Evolutionary conservation across 768 basidiomycete genomes (phyloP).

Genomic region (Fistulinella prunicolor): DNA sequence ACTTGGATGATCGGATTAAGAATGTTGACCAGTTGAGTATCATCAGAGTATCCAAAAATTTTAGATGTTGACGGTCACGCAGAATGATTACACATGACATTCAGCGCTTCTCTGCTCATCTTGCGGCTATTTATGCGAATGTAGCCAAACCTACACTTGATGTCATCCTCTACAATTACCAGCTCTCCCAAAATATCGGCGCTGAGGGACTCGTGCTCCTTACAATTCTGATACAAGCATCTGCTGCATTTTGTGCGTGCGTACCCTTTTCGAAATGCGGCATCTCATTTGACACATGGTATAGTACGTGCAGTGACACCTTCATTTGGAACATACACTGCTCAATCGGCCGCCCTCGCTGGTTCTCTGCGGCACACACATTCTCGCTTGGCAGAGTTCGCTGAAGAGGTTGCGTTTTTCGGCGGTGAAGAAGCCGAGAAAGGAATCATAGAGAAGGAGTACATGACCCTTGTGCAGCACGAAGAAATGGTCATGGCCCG

Average conservation of each 20-base stretch:
- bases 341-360: constrained; percentile 82
- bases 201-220: constrained; percentile 86
- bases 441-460: constrained; percentile 85
- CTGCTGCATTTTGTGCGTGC: constrained; percentile 76
- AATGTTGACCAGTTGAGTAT: constrained; percentile 83
- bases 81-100: constrained; percentile 97
- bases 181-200: constrained; percentile 90
- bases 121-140: constrained; percentile 93
- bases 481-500: constrained; percentile 76
- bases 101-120: constrained; percentile 83
- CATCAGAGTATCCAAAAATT: neutral
- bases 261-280: neutral
- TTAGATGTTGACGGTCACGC: constrained; percentile 10
- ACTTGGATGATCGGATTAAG: constrained; percentile 93
- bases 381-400: constrained; percentile 84
- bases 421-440: constrained; percentile 89
- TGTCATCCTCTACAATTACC: constrained; percentile 93
- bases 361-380: constrained; percentile 91
- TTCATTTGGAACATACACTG: constrained; percentile 87
- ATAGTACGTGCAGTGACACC: constrained; percentile 89
- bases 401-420: constrained; percentile 87
- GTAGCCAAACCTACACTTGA: constrained; percentile 92
- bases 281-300: neutral
- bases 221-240: constrained; percentile 79
- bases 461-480: constrained; percentile 80